Base-by-base conservation (phyloP, 345 rosid genomes). In the Euphorbia lathyris region DNA sequence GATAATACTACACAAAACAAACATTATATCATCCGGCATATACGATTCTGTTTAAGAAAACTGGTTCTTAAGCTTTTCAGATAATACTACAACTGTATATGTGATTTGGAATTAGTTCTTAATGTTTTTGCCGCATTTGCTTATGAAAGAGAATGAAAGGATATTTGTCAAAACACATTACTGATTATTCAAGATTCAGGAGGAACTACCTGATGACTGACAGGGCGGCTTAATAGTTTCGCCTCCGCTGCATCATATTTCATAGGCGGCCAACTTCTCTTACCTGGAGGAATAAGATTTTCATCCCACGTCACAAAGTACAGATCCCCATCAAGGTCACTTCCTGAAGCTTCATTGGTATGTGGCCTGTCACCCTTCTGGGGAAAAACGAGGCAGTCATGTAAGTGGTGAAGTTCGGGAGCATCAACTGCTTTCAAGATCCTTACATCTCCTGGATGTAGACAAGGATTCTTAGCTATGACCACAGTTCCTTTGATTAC, bases 241-340 rank as follows among this genome's bases (percentile, higher is more conserved):
- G 77, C 76, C 70, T 80, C 86, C 7, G 79, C 86, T 34, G 84
- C 71, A 76, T 77, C 82, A 78, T 90, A 94, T 10, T 73, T 74
- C 97, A 94, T 91, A 0, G 97, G 93, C 6, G 68, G 51, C 81
- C 78, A 90, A 75, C 98, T 94, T 81, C 48, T 77, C 81, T 77
- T 85, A 68, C 88, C 81, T 2, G 91, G 96, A 42, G 96, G 97
- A 77, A 94, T 85, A 45, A 94, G 93, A 72, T 79, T 79, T 74
- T 81, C 90, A 82, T 94, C 97, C 98, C 98, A 94, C 2, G 98
- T 80, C 64, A 88, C 97, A 64, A 91, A 91, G 73, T 91, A 90
- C 30, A 91, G 81, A 73, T 94, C 98, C 48, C 98, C 98, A 47
- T 94, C 98, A 42, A 94, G 91, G 74, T 94, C 98, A 88, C 97